Conservation (phyloP, 352 stramenopile species). For the Phytophthora pisi region DNA sequence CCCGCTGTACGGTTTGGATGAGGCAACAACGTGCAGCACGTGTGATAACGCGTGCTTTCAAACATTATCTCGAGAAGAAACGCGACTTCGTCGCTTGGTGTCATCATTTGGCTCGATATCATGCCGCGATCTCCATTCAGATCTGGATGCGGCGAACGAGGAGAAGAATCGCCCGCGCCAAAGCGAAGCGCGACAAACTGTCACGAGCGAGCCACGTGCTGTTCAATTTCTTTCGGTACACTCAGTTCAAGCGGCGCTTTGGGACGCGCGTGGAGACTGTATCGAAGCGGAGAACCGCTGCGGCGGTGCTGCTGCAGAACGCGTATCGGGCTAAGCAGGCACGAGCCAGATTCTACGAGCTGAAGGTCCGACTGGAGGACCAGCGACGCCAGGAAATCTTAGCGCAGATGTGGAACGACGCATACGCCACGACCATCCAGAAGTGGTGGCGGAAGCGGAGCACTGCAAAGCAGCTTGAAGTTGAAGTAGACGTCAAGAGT, state of each 20-base stretch:
- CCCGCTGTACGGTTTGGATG: constrained; percentile 36
- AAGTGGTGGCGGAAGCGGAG: constrained; percentile 49
- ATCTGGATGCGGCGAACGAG: constrained; percentile 48
- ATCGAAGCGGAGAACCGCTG: constrained; percentile 31
- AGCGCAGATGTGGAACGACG: constrained; percentile 69
- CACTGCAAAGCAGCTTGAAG: constrained; percentile 8
- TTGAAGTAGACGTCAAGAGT: constrained; percentile 7
- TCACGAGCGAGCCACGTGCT: constrained; percentile 32
- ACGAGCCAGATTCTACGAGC: constrained; percentile 55
- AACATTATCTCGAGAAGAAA: constrained; percentile 42
- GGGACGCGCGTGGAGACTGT: constrained; percentile 38
- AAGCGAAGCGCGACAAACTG: constrained; percentile 12
- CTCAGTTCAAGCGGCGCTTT: constrained; percentile 46
- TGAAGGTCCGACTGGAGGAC: constrained; percentile 69
- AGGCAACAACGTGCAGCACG: constrained; percentile 39
- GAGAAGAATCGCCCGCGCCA: constrained; percentile 30
- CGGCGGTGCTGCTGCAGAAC: constrained; percentile 56
- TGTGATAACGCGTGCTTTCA: constrained; percentile 45
- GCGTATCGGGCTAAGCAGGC: constrained; percentile 68
- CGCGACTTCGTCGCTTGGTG: constrained; percentile 47
- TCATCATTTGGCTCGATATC: constrained; percentile 53
- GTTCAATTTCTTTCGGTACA: constrained; percentile 58
- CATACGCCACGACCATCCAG: constrained; percentile 75
- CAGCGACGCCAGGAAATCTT: constrained; percentile 57
- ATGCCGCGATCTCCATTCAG: constrained; percentile 61